Conservation (phyloP, 2,329 filamentous ascomycete species). For the Furcasterigmium sp. region DNA sequence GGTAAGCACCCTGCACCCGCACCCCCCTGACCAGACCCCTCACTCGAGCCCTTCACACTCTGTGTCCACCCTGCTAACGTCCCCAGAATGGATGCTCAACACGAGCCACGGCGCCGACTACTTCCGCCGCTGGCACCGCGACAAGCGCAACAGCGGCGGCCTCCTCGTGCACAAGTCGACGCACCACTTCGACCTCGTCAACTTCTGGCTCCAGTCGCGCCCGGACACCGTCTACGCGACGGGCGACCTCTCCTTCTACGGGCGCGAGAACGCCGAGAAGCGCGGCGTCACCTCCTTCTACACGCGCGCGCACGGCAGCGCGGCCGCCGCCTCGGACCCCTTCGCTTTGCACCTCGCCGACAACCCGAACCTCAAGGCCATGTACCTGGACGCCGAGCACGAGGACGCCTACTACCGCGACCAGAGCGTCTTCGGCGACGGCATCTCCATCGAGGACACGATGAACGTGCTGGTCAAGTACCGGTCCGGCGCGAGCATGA, state of each 20-base stretch:
- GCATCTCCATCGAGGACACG: constrained; percentile 60
- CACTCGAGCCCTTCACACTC: neutral
- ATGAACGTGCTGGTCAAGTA: constrained; percentile 57
- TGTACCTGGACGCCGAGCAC: constrained; percentile 59
- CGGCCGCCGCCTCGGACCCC: constrained; percentile 45
- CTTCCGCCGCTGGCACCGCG: constrained; percentile 45
- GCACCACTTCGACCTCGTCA: constrained; percentile 46
- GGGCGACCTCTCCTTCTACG: constrained; percentile 42
- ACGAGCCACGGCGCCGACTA: constrained; percentile 43
- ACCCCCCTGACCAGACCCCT: too few relatives aligned
- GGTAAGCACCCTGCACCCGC: too few relatives aligned
- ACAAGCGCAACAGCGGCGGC: constrained; percentile 41
- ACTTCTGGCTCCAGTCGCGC: constrained; percentile 40
- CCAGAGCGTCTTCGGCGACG: constrained; percentile 58
- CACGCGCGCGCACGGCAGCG: constrained; percentile 42
- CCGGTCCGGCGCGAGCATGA: constrained; percentile 49
- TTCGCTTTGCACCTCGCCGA: constrained; percentile 53
- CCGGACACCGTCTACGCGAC: constrained; percentile 38
- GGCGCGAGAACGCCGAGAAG: constrained; percentile 41
- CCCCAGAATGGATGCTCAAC: constrained; percentile 42
- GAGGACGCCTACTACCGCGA: constrained; percentile 59
- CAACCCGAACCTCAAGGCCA: constrained; percentile 47
- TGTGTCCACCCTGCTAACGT: neutral
- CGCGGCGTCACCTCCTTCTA: constrained; percentile 45
- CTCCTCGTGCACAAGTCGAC: constrained; percentile 45